Evolutionary conservation across 2,329 filamentous ascomycete species (phyloP), one percentile per base, ranked within the genome.

Genomic region (Helminthosporium solani): DNA sequence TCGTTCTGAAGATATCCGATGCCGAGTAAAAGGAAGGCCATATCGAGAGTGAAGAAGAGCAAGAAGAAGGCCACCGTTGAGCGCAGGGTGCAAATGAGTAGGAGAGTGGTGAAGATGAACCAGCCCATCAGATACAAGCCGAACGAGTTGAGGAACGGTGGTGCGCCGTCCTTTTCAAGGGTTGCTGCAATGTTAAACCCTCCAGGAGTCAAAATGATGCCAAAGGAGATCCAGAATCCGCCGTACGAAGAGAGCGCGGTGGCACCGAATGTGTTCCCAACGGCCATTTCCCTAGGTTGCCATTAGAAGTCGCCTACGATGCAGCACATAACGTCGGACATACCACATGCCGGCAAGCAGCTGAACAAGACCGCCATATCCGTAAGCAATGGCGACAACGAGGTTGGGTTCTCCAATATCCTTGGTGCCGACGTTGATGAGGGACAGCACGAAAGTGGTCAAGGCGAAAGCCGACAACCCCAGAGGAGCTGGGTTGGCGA

Each of bases 401-500:
- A 78, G 55, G 60, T 73, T 77, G 25, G 75, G 74, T 35, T 67
- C 61, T 8, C 50, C 55, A 50, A 77, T 70, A 46, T 65, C 64
- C 8, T 59, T 62, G 3, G 75, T 76, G 27, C 71, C 70, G 53
- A 78, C 55, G 55, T 78, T 78, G 67, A 78, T 75, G 39, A 73
- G 58, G 4, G 74, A 76, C 42, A 86, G 74, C 12, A 82, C 75
- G 60, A 86, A 84, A 8, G 82, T 85, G 8, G 83, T 85, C 53
- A 83, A 62, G n/a, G 82, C 81, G 68, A 86, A 86, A 70, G 79
- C 81, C 40, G 80, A 77, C 37, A 84, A 74, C 45, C 81, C 81
- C 18, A 84, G 73, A 8, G 81, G 81, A 47, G 80, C 80, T 37
- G 81, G 81, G 64, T 84, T 83, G 63, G 75, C 81, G 59, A 81